A percentile compares a stretch with the other conserved stretches of the same genome.
These are phyloP conservation scores for Botryotinia convoluta DNA, from an alignment of 2,329 filamentous ascomycete species.

Conservation along the genomic window DNA sequence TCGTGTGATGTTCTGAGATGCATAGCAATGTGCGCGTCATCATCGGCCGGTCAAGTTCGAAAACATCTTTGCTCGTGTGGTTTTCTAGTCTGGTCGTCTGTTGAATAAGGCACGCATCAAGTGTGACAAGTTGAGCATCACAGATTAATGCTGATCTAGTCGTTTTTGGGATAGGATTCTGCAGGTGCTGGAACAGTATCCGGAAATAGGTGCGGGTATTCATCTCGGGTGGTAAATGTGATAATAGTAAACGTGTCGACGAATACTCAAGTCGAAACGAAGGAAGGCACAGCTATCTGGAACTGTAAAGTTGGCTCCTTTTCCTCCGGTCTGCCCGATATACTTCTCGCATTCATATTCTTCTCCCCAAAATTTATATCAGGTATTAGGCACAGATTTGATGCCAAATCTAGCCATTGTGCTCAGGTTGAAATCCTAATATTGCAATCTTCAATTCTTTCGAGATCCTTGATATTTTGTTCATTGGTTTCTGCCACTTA, in stretches of 20 bases:
- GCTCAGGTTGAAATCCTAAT: neutral
- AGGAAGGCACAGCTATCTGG: neutral
- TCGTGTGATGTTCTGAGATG: neutral
- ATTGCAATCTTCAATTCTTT: neutral
- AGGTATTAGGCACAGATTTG: neutral
- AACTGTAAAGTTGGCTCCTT: neutral
- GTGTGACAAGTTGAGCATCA: neutral
- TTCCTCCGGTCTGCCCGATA: neutral
- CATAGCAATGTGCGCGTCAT: neutral
- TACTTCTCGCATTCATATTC: neutral
- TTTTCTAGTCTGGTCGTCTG: neutral
- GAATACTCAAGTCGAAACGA: neutral
- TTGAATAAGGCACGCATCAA: neutral
- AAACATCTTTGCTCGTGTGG: neutral
- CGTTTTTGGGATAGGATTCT: neutral
- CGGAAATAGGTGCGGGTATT: neutral
- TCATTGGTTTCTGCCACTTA: neutral
- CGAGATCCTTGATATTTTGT: neutral
- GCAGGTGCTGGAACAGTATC: neutral
- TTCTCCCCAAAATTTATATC: neutral
- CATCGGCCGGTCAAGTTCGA: neutral
- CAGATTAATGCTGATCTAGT: neutral
- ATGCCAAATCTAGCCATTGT: neutral
- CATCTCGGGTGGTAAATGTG: no score
- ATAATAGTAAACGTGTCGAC: neutral